phyloP scores from a whole-genome alignment of 768 basidiomycete genomes.

The Dacryopinax primogenitus region DNA sequence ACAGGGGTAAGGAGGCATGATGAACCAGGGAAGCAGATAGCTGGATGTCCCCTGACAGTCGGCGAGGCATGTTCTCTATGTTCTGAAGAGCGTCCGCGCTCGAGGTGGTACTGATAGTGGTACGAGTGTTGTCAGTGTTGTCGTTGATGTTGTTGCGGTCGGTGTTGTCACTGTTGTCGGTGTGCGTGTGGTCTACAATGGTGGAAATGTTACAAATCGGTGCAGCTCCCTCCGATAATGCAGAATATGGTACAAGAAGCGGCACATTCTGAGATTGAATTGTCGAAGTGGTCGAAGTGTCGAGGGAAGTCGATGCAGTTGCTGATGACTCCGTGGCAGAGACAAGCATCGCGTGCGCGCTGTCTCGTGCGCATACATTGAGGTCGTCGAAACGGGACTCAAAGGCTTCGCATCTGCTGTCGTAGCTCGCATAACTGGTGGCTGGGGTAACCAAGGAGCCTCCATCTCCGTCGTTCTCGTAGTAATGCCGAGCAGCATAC shows the following conservation, averaged over 20 bases:
- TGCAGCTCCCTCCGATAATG: background rate
- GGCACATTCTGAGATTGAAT: background rate
- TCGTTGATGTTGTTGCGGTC: background rate
- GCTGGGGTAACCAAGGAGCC: background rate
- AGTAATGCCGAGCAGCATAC: background rate
- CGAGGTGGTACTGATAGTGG: constrained; percentile 3
- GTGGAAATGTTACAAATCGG: background rate
- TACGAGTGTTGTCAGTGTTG: background rate
- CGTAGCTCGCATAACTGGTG: constrained; percentile 9
- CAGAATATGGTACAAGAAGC: background rate
- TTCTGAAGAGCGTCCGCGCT: background rate
- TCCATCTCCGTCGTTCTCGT: background rate
- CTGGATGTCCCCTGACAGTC: background rate
- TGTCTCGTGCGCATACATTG: constrained; percentile 2
- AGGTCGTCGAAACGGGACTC: constrained; percentile 23
- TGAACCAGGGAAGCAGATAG: background rate
- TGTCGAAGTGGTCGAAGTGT: background rate
- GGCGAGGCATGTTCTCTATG: background rate
- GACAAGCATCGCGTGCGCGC: background rate
- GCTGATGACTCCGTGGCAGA: background rate
- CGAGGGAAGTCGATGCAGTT: background rate
- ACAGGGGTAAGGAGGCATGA: constrained; percentile 1
- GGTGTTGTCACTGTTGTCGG: background rate
- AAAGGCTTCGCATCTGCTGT: constrained; percentile 22
- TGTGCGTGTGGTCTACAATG: constrained; percentile 4